phyloP scores from a whole-genome alignment of 1,139 yeast species.

The Kodamaea sp. region DNA sequence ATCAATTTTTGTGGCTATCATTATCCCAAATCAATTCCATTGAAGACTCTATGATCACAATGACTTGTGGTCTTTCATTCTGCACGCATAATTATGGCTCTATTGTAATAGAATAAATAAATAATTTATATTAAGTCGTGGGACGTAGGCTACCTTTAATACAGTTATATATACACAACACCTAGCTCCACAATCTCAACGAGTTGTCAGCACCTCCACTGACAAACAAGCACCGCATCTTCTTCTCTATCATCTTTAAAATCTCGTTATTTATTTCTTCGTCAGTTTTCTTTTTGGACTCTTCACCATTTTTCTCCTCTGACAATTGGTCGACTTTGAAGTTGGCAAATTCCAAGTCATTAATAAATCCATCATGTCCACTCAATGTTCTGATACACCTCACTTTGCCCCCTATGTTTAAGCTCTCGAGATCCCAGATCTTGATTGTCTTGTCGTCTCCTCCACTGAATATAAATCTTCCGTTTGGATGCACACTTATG shows the following conservation, averaged over 20 bases:
- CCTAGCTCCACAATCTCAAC: slow-evolving; percentile 52
- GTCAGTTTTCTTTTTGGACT: slow-evolving; percentile 15
- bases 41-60: no score
- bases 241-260: slow-evolving; percentile 33
- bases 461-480: slow-evolving; percentile 67
- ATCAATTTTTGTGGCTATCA: no score
- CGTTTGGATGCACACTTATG: slow-evolving; percentile 72
- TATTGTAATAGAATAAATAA: no score
- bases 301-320: slow-evolving; percentile 14
- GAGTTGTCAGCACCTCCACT: slow-evolving; percentile 63
- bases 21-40: no score
- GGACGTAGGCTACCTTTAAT: no score
- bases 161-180: no score
- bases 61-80: no score
- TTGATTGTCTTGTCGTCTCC: slow-evolving; percentile 79
- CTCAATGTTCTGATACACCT: slow-evolving; percentile 48
- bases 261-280: slow-evolving; percentile 17
- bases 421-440: slow-evolving; percentile 72
- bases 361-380: slow-evolving; percentile 77
- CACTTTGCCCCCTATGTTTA: slow-evolving; percentile 47
- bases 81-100: no score
- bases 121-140: no score
- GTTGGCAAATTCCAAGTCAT: slow-evolving; percentile 62
- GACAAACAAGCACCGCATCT: slow-evolving; percentile 57
- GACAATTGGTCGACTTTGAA: slow-evolving; percentile 22